Evolutionary conservation across 768 basidiomycete species (phyloP).

Genomic region (Tulasnella calospora): DNA sequence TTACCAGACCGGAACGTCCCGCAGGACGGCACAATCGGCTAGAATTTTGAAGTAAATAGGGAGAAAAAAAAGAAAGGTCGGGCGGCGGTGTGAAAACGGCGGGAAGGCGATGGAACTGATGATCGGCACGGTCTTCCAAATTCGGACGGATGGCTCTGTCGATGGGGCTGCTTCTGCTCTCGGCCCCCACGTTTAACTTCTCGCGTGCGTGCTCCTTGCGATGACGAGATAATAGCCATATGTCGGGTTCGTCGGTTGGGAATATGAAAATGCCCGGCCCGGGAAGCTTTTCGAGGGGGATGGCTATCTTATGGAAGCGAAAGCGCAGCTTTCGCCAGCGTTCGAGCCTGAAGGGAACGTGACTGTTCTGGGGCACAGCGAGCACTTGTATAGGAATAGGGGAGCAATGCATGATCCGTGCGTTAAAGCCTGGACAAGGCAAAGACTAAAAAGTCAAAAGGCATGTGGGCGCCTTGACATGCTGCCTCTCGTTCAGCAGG

Average conservation of each 20-base stretch:
- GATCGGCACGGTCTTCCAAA: too few relatives aligned
- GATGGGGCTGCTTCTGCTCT: background rate
- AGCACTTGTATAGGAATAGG: background rate
- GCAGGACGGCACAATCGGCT: too few relatives aligned
- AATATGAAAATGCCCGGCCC: background rate
- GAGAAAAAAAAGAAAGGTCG: too few relatives aligned
- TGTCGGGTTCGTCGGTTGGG: background rate
- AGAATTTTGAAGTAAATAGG: too few relatives aligned
- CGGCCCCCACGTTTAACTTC: background rate
- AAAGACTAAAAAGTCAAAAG: background rate
- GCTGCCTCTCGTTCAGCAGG: background rate
- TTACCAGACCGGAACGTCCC: too few relatives aligned
- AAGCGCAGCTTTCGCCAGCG: background rate
- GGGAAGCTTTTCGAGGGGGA: background rate
- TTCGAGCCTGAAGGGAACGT: background rate
- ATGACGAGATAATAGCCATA: background rate
- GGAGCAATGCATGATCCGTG: background rate
- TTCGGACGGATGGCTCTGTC: background rate
- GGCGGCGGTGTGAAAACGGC: too few relatives aligned
- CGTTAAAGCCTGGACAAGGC: background rate
- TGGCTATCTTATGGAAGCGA: background rate
- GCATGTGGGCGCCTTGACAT: background rate
- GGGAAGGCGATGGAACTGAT: too few relatives aligned
- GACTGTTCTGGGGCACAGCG: background rate
- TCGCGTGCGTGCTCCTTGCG: background rate